phyloP scores from a whole-genome alignment of 202 grass and related monocot genomes.

The Brachypodium distachyon region DNA sequence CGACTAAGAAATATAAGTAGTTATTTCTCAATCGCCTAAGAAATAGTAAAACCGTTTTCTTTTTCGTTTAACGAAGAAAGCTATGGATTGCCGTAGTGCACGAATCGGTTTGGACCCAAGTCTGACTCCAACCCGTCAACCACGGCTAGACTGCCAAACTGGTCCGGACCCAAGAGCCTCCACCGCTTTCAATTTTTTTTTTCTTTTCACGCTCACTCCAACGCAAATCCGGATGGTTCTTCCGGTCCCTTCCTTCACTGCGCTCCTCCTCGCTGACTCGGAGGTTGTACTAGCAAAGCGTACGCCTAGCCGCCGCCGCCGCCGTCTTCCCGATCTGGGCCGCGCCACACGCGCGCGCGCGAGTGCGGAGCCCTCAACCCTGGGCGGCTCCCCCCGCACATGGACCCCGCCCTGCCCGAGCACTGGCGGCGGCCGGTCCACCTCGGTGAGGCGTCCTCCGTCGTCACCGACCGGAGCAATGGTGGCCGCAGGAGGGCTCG shows the following conservation, averaged over 20 bases:
- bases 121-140: background rate
- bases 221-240: background rate
- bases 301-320: background rate
- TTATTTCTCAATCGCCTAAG: too few relatives aligned
- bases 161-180: background rate
- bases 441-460: slow-evolving; percentile 38
- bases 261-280: background rate
- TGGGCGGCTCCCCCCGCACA: background rate
- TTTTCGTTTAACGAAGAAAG: too few relatives aligned
- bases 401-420: slow-evolving; percentile 36
- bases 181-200: background rate
- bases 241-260: background rate
- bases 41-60: too few relatives aligned
- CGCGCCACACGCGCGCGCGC: background rate
- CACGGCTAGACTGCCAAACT: background rate
- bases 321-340: slow-evolving; percentile 33
- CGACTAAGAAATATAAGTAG: too few relatives aligned
- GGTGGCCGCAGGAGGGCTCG: slow-evolving; percentile 21
- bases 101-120: background rate
- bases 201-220: background rate
- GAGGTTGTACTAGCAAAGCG: too few relatives aligned
- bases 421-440: slow-evolving; percentile 53
- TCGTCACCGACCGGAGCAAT: slow-evolving; percentile 40
- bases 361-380: background rate
- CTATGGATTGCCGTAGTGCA: too few relatives aligned